Evolutionary conservation across 1,284 basidiomycete genomes (phyloP).

Genomic region (Cryptococcus wingfieldii): DNA sequence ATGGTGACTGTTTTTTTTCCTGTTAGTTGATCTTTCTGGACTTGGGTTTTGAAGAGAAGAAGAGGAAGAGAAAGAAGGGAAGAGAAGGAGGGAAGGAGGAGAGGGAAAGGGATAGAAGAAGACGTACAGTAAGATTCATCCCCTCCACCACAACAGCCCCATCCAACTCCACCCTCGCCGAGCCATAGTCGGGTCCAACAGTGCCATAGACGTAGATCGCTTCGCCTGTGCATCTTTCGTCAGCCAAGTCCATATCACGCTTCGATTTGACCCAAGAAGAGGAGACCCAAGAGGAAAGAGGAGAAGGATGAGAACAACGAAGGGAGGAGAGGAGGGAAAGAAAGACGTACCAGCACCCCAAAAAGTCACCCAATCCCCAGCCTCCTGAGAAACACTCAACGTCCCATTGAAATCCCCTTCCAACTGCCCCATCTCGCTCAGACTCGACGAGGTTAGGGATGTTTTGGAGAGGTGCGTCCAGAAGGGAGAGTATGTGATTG

Average conservation of each 20-base stretch:
- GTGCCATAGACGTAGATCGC: slow-evolving; percentile 34
- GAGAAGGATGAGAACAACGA: background rate
- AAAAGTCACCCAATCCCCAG: slow-evolving; percentile 19
- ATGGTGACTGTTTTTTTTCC: slow-evolving; percentile 16
- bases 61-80: no score
- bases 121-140: slow-evolving; percentile 30
- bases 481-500: no score
- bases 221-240: slow-evolving; percentile 15
- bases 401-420: slow-evolving; percentile 22
- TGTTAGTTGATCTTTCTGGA: background rate
- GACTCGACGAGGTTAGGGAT: background rate
- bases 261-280: no score
- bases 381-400: slow-evolving; percentile 12
- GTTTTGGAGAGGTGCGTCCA: background rate
- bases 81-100: background rate
- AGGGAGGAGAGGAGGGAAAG: no score
- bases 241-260: no score
- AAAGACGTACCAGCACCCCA: slow-evolving; percentile 21
- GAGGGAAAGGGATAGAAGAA: background rate
- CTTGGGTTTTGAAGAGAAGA: no score
- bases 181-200: slow-evolving; percentile 31
- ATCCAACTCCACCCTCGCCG: slow-evolving; percentile 25
- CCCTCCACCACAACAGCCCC: slow-evolving; percentile 16
- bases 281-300: no score
- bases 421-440: slow-evolving; percentile 9